phyloP scores from a whole-genome alignment of 495 filamentous ascomycete genomes.

The Neurospora terricola region DNA sequence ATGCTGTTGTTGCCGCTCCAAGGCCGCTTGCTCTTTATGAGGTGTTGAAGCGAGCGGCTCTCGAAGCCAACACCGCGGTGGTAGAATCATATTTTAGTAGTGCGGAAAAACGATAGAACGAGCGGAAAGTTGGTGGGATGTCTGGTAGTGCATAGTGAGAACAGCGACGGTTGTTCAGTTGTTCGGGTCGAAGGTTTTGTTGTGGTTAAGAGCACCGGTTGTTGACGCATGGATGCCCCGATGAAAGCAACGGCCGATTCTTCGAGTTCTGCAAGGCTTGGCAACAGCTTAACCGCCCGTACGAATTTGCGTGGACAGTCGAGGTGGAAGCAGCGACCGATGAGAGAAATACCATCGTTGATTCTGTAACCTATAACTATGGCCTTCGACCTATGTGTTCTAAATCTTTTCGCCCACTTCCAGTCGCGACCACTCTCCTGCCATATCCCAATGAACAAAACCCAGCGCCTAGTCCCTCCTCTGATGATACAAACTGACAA shows the following conservation, averaged over 20 bases:
- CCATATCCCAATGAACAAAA: background rate
- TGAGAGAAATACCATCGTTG: background rate
- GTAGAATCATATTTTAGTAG: too few relatives aligned
- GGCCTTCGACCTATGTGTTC: background rate
- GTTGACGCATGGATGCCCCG: background rate
- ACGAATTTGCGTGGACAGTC: background rate
- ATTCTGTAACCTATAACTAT: background rate
- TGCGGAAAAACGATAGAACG: background rate
- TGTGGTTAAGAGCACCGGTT: background rate
- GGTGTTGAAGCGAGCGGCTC: background rate
- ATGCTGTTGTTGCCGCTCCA: background rate
- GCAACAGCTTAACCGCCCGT: too few relatives aligned
- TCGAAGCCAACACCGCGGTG: too few relatives aligned
- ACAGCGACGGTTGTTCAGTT: background rate
- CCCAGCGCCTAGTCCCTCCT: background rate
- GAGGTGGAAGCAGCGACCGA: background rate
- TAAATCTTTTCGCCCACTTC: background rate
- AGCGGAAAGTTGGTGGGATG: accelerated
- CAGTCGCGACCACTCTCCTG: background rate
- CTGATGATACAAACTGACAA: background rate
- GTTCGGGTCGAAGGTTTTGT: background rate
- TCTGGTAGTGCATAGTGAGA: background rate
- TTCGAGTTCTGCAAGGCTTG: too few relatives aligned
- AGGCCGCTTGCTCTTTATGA: background rate
- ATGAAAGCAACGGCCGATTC: too few relatives aligned